Percentiles rank a stretch among this genome's conserved stretches.
Evolutionary conservation across 164 flowering plant genomes (phyloP).

Genomic region (Vitis labrusca): DNA sequence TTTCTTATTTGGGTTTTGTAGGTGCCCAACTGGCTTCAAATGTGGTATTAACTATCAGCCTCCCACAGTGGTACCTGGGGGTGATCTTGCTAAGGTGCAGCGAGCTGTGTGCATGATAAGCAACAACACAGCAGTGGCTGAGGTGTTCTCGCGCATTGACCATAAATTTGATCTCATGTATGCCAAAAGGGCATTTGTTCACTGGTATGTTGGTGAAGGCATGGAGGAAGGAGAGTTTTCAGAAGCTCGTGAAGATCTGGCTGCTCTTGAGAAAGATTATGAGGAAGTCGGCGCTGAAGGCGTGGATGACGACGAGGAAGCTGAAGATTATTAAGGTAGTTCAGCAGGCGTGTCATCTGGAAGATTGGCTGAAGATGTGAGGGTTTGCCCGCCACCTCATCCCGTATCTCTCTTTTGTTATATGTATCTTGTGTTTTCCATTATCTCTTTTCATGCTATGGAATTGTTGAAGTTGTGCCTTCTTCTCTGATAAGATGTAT

Average conservation of each 20-base stretch:
- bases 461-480: no score
- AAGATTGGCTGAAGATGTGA: no score
- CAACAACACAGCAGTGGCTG: constrained; percentile 52
- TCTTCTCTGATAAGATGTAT: no score
- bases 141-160: constrained; percentile 52
- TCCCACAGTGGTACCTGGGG: constrained; percentile 53
- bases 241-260: constrained; percentile 53
- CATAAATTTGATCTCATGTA: constrained; percentile 53
- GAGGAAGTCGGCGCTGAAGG: constrained; percentile 53
- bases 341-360: not conserved
- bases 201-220: constrained; percentile 56
- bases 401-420: no score
- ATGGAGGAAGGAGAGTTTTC: constrained; percentile 62
- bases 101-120: constrained; percentile 52
- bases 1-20: not conserved
- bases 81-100: constrained; percentile 53
- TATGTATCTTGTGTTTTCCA: no score
- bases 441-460: no score
- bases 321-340: constrained; percentile 15
- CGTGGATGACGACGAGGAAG: constrained; percentile 42
- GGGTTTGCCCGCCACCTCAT: no score
- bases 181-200: constrained; percentile 49
- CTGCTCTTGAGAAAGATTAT: constrained; percentile 42
- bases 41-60: constrained; percentile 57
- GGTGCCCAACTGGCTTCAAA: constrained; percentile 52